These are phyloP conservation scores for Grifola frondosa DNA, from an alignment of 1,284 basidiomycete species.

Conservation along the genomic window DNA sequence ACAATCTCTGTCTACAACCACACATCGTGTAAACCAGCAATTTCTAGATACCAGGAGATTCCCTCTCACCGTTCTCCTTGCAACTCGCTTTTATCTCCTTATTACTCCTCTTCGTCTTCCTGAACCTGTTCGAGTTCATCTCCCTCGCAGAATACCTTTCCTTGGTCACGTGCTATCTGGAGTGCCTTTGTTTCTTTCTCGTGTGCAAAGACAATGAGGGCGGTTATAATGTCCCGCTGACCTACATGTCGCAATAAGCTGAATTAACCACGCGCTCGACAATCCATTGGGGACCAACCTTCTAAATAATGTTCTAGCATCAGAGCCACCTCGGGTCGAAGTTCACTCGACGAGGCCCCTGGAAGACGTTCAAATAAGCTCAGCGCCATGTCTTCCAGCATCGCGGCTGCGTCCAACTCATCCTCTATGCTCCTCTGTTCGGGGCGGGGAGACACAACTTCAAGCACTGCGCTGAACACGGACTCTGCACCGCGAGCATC, in stretches of 20 bases:
- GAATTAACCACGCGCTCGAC: background rate
- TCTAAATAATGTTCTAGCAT: conserved; percentile 62
- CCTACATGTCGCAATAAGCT: conserved; percentile 29
- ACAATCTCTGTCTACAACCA: conserved; percentile 48
- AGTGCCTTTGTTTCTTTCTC: conserved; percentile 46
- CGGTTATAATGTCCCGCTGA: conserved; percentile 43
- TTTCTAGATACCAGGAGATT: background rate
- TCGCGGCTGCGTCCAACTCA: conserved; percentile 62
- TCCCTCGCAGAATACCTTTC: conserved; percentile 53
- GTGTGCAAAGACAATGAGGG: conserved; percentile 43
- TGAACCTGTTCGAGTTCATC: no score
- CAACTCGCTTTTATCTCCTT: background rate
- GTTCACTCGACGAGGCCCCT: conserved; percentile 15
- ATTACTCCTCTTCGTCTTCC: conserved; percentile 27
- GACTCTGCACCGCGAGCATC: conserved; percentile 52
- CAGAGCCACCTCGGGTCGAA: conserved; percentile 49
- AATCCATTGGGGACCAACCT: conserved; percentile 40
- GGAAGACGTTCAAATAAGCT: conserved; percentile 55
- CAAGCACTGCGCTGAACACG: conserved; percentile 59
- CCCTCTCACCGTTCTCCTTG: background rate
- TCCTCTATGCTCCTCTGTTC: conserved; percentile 38
- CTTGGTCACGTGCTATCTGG: conserved; percentile 46
- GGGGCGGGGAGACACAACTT: conserved; percentile 38
- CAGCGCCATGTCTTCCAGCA: conserved; percentile 64
- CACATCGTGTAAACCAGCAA: conserved; percentile 3